Percentiles rank a stretch among this genome's conserved stretches.
These are phyloP conservation scores for Blastocystis sp. DNA, from an alignment of 352 stramenopile species.

Conservation along the genomic window DNA sequence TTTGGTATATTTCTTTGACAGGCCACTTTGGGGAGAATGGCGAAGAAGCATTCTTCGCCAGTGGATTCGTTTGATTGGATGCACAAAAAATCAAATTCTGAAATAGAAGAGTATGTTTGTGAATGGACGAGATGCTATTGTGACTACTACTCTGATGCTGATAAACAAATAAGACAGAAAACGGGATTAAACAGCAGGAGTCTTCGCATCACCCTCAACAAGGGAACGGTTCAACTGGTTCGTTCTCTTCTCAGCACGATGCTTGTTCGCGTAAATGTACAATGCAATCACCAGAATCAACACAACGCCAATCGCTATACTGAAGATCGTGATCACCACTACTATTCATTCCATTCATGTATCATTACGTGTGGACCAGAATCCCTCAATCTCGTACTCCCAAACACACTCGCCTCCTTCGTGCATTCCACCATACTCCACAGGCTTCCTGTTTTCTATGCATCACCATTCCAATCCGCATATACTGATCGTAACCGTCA, in stretches of 20 bases:
- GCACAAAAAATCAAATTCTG: not conserved
- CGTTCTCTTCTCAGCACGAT: constrained; percentile 44
- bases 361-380: constrained; percentile 11
- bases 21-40: not conserved
- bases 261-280: constrained; percentile 64
- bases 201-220: not conserved
- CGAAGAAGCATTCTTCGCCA: constrained; percentile 60
- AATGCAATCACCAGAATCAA: constrained; percentile 48
- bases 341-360: not conserved
- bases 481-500: no score
- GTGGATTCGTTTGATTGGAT: not conserved
- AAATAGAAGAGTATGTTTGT: no score
- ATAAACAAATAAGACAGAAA: no score
- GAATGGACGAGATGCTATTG: no score
- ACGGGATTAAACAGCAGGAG: not conserved
- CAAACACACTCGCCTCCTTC: constrained; percentile 28
- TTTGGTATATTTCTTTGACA: constrained; percentile 55
- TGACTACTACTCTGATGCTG: no score
- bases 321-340: constrained; percentile 15
- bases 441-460: constrained; percentile 30
- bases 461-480: not conserved
- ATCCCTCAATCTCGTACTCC: constrained; percentile 64
- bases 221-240: not conserved
- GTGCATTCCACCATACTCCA: constrained; percentile 18
- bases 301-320: constrained; percentile 1